These are phyloP conservation scores for Lepidium sativum DNA, from an alignment of 345 rosid genomes.

Conservation along the genomic window DNA sequence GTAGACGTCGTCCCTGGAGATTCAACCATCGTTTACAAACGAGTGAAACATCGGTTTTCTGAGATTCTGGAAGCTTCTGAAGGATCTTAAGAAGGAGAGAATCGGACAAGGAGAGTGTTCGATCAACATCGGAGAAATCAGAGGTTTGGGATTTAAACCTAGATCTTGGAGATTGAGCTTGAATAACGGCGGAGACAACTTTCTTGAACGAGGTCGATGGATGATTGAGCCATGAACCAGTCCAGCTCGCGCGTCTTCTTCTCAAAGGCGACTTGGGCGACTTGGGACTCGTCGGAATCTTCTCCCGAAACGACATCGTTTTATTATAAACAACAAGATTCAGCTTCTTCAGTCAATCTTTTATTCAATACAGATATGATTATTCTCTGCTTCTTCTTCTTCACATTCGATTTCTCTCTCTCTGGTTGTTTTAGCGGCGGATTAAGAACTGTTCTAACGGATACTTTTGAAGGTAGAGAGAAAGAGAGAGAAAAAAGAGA, in stretches of 20 bases:
- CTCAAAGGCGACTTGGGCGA: constrained; percentile 39
- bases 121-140: constrained; percentile 42
- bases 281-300: constrained; percentile 35
- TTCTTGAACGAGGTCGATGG: constrained; percentile 46
- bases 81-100: constrained; percentile 66
- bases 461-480: constrained; percentile 9
- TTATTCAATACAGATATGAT: neutral
- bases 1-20: constrained; percentile 65
- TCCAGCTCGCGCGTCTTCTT: constrained; percentile 47
- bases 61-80: constrained; percentile 47
- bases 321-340: neutral
- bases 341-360: neutral
- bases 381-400: no score
- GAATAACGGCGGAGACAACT: constrained; percentile 44
- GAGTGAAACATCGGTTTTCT: constrained; percentile 37
- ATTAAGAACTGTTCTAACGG: constrained; percentile 27
- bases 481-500: neutral
- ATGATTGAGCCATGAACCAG: constrained; percentile 48
- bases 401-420: neutral
- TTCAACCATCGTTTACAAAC: constrained; percentile 85
- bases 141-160: constrained; percentile 32
- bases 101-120: constrained; percentile 62
- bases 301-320: constrained; percentile 46
- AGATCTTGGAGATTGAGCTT: constrained; percentile 34
- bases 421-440: constrained; percentile 1